Base-by-base conservation (phyloP, 495 filamentous ascomycete genomes). In the Penicillium herquei region DNA sequence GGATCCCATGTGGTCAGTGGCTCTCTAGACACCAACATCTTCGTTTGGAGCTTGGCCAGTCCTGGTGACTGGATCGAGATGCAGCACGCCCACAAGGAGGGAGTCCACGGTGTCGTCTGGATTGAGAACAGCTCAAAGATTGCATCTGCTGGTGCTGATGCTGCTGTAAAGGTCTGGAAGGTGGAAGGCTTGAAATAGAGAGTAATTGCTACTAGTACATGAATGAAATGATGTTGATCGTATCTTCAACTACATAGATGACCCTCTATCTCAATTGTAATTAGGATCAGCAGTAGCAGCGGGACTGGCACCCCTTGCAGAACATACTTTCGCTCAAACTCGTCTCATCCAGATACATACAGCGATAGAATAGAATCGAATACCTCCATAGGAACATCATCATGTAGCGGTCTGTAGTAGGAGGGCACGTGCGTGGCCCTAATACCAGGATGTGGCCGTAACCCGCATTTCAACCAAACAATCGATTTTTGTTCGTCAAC, bases 51-150 rank as follows among this genome's bases (percentile, higher is more conserved):
- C 68, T 73, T 97, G 58, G 78, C 82, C 43, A 87, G 89, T 57
- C 93, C 91, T 0, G 91, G 89, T 26, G 86, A 85, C 65, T 82
- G 92, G 65, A 75, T 93, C 49, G 91, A 90, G 70, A 83, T 84
- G 37, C 68, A 80, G 30, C 91, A 95, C 66, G 91, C 92, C 44
- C 94, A 98, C 69, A 96, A 96, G 74, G 94, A 97, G 54, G 94
- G 94, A 2, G 90, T 98, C 7, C 89, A 87, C 61, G 92, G 88
- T 4, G 92, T 98, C 6, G 81, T 76, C 8, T 98, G 94, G 95
- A 80, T 89, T 14, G 81, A 82, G 7, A 83, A 77, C 18, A 77
- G 74, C n/a, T 71, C 73, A n/a, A 89, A 81, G 72, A 80, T 97
- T 32, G 83, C 87, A 2, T 93, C 86, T 58, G 82, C 81, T 26